Percentiles rank a stretch among this genome's conserved stretches.
phyloP scores from a whole-genome alignment of 2,329 filamentous ascomycete species.

The Tolypocladium amazonense region DNA sequence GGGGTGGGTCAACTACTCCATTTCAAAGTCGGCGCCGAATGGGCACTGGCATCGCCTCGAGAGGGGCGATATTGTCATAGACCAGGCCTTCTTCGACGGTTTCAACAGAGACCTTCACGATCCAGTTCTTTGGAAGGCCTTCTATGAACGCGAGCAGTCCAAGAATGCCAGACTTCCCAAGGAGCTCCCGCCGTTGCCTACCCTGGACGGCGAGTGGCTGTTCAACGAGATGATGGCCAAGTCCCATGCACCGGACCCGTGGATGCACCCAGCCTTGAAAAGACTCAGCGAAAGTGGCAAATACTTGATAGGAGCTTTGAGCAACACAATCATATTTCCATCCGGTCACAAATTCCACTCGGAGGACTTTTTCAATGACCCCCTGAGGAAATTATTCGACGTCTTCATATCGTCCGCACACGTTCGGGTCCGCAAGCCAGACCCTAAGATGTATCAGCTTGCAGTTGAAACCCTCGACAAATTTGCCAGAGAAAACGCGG shows the following conservation, averaged over 20 bases:
- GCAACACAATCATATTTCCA: slow-evolving; percentile 85
- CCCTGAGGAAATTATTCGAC: slow-evolving; percentile 63
- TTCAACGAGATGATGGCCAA: slow-evolving; percentile 87
- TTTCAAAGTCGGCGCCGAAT: slow-evolving; percentile 64
- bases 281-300: slow-evolving; percentile 52
- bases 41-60: slow-evolving; percentile 88
- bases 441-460: slow-evolving; percentile 68
- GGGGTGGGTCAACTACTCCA: slow-evolving; percentile 87
- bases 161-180: slow-evolving; percentile 28
- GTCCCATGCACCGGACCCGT: slow-evolving; percentile 63
- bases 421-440: slow-evolving; percentile 79
- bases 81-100: slow-evolving; percentile 61
- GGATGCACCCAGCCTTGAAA: slow-evolving; percentile 76
- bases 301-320: slow-evolving; percentile 72
- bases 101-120: slow-evolving; percentile 68
- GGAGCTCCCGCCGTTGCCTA: slow-evolving; percentile 52
- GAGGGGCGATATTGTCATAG: slow-evolving; percentile 67
- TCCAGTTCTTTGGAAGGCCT: slow-evolving; percentile 57
- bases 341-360: slow-evolving; percentile 55
- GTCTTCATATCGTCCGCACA: slow-evolving; percentile 82
- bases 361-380: slow-evolving; percentile 38
- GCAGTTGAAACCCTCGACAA: slow-evolving; percentile 57
- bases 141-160: slow-evolving; percentile 34
- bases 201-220: slow-evolving; percentile 65
- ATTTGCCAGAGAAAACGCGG: slow-evolving; percentile 43